phyloP scores from a whole-genome alignment of 1,284 basidiomycete genomes.

The Pseudomicrostroma phylloplanum region DNA sequence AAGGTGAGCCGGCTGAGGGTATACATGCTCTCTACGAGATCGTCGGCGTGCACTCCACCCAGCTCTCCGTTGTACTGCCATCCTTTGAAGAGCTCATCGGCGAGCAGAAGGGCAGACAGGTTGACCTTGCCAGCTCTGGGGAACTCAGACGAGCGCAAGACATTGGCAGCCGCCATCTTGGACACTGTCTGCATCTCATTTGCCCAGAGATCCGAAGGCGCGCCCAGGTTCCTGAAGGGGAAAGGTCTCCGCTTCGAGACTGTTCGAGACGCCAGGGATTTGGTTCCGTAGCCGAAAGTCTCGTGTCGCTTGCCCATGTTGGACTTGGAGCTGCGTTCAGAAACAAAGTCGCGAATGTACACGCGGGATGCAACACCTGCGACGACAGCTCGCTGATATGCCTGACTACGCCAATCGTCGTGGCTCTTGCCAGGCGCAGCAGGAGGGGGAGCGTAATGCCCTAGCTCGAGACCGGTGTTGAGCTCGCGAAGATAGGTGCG shows the following conservation, averaged over 20 bases:
- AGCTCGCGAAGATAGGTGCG: conserved; percentile 35
- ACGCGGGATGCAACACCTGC: conserved; percentile 34
- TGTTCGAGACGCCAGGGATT: conserved; percentile 30
- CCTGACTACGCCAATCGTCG: conserved; percentile 38
- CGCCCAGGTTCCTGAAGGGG: conserved; percentile 20
- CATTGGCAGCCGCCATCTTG: conserved; percentile 20
- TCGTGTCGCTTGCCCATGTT: conserved; percentile 19
- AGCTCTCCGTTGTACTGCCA: conserved; percentile 60
- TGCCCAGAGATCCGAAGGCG: conserved; percentile 36
- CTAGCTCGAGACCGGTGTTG: conserved; percentile 32
- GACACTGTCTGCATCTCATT: conserved; percentile 37
- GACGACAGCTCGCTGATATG: conserved; percentile 35
- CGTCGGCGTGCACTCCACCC: conserved; percentile 41
- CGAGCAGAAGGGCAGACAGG: conserved; percentile 70
- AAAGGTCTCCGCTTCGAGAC: conserved; percentile 38
- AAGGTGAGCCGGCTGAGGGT: conserved; percentile 40
- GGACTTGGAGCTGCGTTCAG: conserved; percentile 26
- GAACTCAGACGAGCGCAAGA: conserved; percentile 60
- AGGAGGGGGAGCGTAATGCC: conserved; percentile 26
- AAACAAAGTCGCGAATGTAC: conserved; percentile 36
- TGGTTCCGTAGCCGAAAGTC: conserved; percentile 18
- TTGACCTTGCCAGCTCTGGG: conserved; percentile 80
- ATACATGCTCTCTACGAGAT: conserved; percentile 43
- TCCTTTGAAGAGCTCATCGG: conserved; percentile 70
- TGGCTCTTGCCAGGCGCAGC: conserved; percentile 18